phyloP scores from a whole-genome alignment of 2,329 filamentous ascomycete species.

The Aspergillus hortae region DNA sequence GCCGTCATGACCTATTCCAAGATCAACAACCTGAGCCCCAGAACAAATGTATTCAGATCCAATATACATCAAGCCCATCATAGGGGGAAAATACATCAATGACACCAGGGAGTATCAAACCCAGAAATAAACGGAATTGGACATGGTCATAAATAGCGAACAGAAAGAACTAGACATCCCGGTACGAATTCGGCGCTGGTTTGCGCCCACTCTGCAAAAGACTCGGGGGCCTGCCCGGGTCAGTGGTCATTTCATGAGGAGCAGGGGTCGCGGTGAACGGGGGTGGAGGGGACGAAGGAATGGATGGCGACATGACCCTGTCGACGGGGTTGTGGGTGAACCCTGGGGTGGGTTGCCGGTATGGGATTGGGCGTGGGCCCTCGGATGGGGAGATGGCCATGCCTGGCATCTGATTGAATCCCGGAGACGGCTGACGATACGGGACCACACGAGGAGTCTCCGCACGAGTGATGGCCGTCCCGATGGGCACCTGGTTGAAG shows the following conservation, averaged over 20 bases:
- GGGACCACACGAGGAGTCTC: background rate
- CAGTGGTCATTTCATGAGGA: constrained; percentile 15
- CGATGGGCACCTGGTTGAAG: constrained; percentile 5
- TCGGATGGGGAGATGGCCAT: background rate
- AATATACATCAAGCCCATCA: background rate
- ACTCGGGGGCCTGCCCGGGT: constrained; percentile 36
- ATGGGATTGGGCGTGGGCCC: constrained; percentile 12
- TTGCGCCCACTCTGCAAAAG: constrained; percentile 39
- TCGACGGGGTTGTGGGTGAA: constrained; percentile 4
- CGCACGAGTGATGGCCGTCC: constrained; percentile 1
- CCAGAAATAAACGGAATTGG: background rate
- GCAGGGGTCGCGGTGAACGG: constrained; percentile 21
- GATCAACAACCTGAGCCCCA: too few species aligned
- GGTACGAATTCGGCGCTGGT: constrained; percentile 31
- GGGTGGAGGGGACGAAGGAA: constrained; percentile 29
- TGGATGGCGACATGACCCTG: constrained; percentile 19
- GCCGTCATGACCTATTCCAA: too few species aligned
- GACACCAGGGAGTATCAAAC: background rate
- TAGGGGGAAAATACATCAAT: background rate
- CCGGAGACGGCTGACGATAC: background rate
- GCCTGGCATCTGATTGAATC: background rate
- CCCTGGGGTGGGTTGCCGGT: constrained; percentile 16
- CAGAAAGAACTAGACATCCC: constrained; percentile 26
- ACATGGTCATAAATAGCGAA: constrained; percentile 1
- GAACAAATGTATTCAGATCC: background rate